Percentiles rank a stretch among this genome's conserved stretches.
phyloP scores from a whole-genome alignment of 2,329 filamentous ascomycete species.

The Colletotrichum shisoi region DNA sequence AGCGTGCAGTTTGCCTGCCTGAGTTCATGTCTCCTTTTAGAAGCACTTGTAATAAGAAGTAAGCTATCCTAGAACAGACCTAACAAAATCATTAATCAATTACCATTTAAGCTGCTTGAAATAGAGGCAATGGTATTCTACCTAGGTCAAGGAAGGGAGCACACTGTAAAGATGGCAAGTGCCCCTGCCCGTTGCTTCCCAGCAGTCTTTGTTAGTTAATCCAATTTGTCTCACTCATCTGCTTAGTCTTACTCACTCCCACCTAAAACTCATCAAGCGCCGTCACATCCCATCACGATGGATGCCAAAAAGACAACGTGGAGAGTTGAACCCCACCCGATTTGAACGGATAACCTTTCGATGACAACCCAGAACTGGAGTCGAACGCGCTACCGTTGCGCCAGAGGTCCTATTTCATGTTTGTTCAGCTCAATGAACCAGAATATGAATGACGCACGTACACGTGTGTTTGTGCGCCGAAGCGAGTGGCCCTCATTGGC shows the following conservation, averaged over 20 bases:
- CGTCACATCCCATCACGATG: not conserved
- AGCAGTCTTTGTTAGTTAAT: not conserved
- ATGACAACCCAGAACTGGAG: constrained; percentile 24
- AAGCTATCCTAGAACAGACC: not conserved
- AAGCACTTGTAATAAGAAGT: no score
- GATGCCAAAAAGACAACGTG: not conserved
- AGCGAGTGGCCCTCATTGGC: constrained; percentile 5
- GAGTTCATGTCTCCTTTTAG: no score
- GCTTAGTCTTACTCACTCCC: no score
- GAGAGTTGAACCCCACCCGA: constrained; percentile 29
- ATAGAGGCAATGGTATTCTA: not conserved
- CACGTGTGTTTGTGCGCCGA: not conserved
- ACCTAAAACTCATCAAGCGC: not conserved
- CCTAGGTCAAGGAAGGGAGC: not conserved
- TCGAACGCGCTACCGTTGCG: constrained; percentile 39
- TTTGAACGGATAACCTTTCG: constrained; percentile 39
- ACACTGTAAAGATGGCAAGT: not conserved
- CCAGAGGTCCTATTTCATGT: constrained; percentile 21
- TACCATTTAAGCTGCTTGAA: not conserved
- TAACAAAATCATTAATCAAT: not conserved
- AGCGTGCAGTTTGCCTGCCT: not conserved
- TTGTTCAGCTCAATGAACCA: fast-evolving
- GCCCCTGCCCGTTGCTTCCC: not conserved
- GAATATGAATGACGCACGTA: not conserved
- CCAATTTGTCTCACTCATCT: not conserved